Evolutionary conservation across 2,329 filamentous ascomycete species (phyloP).

Genomic region (Tolypocladium endophyticum): DNA sequence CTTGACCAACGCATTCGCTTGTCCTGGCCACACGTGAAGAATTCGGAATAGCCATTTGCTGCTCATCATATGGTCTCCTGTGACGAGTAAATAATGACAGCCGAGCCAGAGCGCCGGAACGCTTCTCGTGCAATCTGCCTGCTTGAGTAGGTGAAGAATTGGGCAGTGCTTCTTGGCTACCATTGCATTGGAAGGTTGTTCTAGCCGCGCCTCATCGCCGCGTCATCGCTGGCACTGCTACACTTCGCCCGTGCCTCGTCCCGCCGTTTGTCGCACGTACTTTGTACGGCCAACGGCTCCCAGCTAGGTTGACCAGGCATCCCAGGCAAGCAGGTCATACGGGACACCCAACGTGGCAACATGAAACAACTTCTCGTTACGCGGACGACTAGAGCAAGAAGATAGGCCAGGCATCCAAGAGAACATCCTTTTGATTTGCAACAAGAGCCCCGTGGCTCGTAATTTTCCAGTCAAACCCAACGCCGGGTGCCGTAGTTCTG

Average conservation of each 20-base stretch:
- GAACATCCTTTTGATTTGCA: background rate
- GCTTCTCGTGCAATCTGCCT: no score
- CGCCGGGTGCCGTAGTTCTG: background rate
- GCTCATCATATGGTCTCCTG: no score
- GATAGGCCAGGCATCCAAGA: background rate
- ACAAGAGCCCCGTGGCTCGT: background rate
- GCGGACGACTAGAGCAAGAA: background rate
- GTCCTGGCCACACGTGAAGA: background rate
- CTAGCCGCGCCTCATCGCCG: background rate
- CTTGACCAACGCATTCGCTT: background rate
- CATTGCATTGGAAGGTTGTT: no score
- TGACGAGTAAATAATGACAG: no score
- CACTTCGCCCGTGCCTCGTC: background rate
- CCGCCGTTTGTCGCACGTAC: background rate
- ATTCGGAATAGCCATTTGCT: no score
- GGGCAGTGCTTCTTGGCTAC: background rate
- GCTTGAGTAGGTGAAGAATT: no score
- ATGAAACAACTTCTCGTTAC: background rate
- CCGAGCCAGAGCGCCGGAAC: no score
- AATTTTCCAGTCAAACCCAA: background rate
- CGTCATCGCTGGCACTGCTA: background rate
- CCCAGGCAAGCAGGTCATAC: background rate
- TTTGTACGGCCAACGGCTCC: no score
- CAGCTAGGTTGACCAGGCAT: background rate
- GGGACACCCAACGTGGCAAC: background rate